phyloP scores from a whole-genome alignment of 2,329 filamentous ascomycete species.

The Tolypocladium amazonense region DNA sequence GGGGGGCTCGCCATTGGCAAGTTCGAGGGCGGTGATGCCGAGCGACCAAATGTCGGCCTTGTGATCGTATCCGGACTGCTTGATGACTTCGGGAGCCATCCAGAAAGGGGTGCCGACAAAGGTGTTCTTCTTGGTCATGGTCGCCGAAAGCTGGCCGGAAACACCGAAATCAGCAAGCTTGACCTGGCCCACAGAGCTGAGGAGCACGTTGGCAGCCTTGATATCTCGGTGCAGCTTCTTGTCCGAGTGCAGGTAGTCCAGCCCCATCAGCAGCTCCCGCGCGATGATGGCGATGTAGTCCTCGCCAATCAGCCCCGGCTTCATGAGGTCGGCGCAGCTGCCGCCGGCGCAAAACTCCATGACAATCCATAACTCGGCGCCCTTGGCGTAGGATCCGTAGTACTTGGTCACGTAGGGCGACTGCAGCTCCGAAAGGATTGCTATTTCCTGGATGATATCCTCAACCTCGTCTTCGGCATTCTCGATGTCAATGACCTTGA shows the following conservation, averaged over 20 bases:
- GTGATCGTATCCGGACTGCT: constrained; percentile 94
- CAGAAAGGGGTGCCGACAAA: constrained; percentile 98
- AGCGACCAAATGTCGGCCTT: constrained; percentile 98
- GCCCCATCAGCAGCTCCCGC: constrained; percentile 74
- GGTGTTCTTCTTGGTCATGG: constrained; percentile 99
- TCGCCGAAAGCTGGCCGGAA: constrained; percentile 88
- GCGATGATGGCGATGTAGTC: constrained; percentile 97
- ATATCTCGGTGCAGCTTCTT: constrained; percentile 96
- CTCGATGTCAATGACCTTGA: constrained; percentile 98
- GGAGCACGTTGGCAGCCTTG: constrained; percentile 89
- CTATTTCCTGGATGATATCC: constrained; percentile 98
- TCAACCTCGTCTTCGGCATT: constrained; percentile 98
- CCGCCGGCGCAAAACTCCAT: constrained; percentile 99
- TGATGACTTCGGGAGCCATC: constrained; percentile 99
- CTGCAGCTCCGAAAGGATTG: constrained; percentile 89
- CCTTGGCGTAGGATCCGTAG: constrained; percentile 92
- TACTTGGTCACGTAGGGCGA: constrained; percentile 97
- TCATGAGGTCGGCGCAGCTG: constrained; percentile 92
- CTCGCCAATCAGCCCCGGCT: constrained; percentile 81
- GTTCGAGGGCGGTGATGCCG: constrained; percentile 84
- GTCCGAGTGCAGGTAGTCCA: constrained; percentile 90
- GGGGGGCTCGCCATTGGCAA: constrained; percentile 85
- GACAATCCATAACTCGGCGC: constrained; percentile 95
- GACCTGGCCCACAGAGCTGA: constrained; percentile 85
- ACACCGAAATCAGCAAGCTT: constrained; percentile 97